Conservation (phyloP, 2,329 filamentous ascomycete genomes). For the Penicillium thymicola region DNA sequence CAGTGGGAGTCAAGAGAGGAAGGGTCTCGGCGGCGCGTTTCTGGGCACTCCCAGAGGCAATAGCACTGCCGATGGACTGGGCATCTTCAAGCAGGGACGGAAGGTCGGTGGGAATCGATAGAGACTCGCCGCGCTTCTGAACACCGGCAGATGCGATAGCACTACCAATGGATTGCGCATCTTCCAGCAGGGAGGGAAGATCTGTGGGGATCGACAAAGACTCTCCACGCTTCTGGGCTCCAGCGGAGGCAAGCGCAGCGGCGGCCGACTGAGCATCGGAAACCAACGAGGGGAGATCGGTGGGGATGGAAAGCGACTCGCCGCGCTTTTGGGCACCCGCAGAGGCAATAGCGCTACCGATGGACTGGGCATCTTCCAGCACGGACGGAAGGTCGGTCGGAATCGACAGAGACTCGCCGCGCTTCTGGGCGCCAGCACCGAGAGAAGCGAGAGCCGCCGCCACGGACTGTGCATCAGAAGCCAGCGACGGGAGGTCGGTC, state of each 20-base stretch:
- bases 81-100: slow-evolving; percentile 9
- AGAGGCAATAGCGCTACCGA: slow-evolving; percentile 6
- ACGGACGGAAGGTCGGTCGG: slow-evolving; percentile 11
- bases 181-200: slow-evolving; percentile 5
- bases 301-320: slow-evolving; percentile 6
- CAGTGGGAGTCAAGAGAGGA: slow-evolving; percentile 9
- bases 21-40: slow-evolving; percentile 9
- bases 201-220: slow-evolving; percentile 5
- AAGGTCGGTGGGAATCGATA: slow-evolving; percentile 8
- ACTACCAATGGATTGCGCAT: no score
- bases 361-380: slow-evolving; percentile 8
- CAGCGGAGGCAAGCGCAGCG: neutral
- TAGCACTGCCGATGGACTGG: slow-evolving; percentile 2
- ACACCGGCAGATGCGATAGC: neutral
- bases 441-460: neutral
- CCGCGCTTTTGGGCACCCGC: slow-evolving; percentile 5
- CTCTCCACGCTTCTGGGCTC: slow-evolving; percentile 7
- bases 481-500: slow-evolving; percentile 10
- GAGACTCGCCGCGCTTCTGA: slow-evolving; percentile 7
- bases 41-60: slow-evolving; percentile 4
- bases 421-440: slow-evolving; percentile 5
- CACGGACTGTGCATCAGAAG: neutral
- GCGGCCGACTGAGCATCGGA: neutral
- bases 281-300: slow-evolving; percentile 8
- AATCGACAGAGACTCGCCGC: slow-evolving; percentile 1